Evolutionary conservation across 179 eudicot species (phyloP), one percentile per base, ranked within the genome.

Genomic region (Amaranthus tricolor): DNA sequence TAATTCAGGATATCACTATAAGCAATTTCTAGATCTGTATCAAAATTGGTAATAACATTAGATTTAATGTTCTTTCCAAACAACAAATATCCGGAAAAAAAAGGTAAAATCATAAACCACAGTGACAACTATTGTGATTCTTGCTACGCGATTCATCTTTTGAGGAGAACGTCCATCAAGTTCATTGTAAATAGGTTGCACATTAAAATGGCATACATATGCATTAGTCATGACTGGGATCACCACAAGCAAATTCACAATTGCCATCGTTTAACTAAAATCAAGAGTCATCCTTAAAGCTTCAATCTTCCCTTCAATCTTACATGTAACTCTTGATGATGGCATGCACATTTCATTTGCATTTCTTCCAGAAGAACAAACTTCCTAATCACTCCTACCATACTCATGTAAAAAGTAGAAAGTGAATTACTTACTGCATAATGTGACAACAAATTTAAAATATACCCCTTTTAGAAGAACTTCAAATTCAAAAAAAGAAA

Each of bases 171-270:
- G 84, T 3, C 77, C 90, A 56, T 92, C 87, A 6, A 92, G 89
- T 87, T 92, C 97, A 44, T 90, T 92, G 77, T 92, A 92, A 52
- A 92, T 90, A 16, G 97, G 93, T 48, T 86, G 93, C 62, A 92
- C 89, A 86, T 92, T 92, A 56, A 90, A 92, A 63, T 90, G 97
- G 45, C 97, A 92, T 0, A 92, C 96, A 74, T 90, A 92, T 43
- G 96, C 97, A 76, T 92, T 92, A 4, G 90, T 82, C 97, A 92
- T 92, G 17, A 92, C 89, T 3, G 96, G 97, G 66, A 92, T 89
- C 85, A 92, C 96, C 56, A 90, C 97, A 62, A 90, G 93, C 82
- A 92, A 80, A 84, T 92, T 96, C 76, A 88, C 66, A 49, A 88
- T 85, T 5, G 96, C 90, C 74, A 73, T 68, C 76, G 83, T 86